phyloP scores from a whole-genome alignment of 1,139 yeast genomes.

The Zygosaccharomyces pseudobailii region DNA sequence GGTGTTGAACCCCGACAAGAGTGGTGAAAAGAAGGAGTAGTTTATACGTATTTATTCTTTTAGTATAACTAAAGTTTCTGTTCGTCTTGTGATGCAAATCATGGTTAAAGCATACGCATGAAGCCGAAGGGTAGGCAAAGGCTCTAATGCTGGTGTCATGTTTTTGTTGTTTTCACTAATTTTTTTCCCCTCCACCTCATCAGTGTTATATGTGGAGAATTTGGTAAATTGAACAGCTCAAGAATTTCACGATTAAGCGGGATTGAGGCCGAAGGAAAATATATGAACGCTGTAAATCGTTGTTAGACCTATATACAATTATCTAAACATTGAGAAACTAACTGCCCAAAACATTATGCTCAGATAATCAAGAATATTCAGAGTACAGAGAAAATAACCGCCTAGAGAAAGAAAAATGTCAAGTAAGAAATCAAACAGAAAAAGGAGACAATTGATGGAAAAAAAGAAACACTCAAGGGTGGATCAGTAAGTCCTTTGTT shows the following conservation, averaged over 20 bases:
- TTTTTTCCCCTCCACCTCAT: too few species aligned
- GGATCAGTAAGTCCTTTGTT: conserved; percentile 1
- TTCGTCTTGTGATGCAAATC: background rate
- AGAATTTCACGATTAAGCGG: background rate
- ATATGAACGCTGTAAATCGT: background rate
- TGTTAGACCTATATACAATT: background rate
- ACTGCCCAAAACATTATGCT: background rate
- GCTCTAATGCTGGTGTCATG: too few species aligned
- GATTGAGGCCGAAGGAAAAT: background rate
- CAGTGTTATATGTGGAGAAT: too few species aligned
- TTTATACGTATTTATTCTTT: background rate
- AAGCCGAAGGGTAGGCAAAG: too few species aligned
- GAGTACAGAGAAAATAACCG: background rate
- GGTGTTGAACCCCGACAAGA: conserved; percentile 38
- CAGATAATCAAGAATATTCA: background rate
- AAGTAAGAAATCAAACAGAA: background rate
- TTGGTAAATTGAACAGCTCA: too few species aligned
- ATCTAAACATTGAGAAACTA: background rate
- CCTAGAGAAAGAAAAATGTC: background rate
- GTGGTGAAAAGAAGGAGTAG: conserved; percentile 35
- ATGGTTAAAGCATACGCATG: too few species aligned
- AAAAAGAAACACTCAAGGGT: background rate
- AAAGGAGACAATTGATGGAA: background rate
- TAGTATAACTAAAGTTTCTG: background rate
- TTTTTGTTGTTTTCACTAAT: too few species aligned